A percentile compares a stretch with the other conserved stretches of the same genome.
These are phyloP conservation scores for Boletus subluridellus DNA, from an alignment of 1,284 basidiomycete genomes.

Conservation along the genomic window DNA sequence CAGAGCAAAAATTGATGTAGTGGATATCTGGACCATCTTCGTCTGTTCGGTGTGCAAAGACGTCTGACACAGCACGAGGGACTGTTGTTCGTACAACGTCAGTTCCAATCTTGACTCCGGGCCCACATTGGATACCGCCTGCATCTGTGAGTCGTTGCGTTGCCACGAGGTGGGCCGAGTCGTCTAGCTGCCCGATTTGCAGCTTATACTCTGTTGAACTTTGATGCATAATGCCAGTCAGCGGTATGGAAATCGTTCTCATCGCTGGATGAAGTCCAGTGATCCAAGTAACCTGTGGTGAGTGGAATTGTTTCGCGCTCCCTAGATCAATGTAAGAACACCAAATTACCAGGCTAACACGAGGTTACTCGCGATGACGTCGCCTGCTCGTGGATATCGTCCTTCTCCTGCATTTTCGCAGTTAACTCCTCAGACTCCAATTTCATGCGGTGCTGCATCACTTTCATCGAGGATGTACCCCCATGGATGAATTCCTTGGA, in stretches of 20 bases:
- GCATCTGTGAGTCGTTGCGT: not conserved
- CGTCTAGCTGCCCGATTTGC: not conserved
- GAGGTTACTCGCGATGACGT: constrained; percentile 5
- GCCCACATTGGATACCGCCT: not conserved
- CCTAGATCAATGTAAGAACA: constrained; percentile 4
- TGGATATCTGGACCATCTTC: not conserved
- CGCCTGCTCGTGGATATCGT: not conserved
- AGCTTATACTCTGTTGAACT: not conserved
- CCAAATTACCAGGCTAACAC: accelerated
- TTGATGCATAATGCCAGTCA: not conserved
- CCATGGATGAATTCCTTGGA: not conserved
- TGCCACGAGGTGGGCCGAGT: not conserved
- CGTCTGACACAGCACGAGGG: not conserved
- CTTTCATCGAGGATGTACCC: not conserved
- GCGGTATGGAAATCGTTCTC: not conserved
- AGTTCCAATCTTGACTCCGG: not conserved
- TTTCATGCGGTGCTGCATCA: not conserved
- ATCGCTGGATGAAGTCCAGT: not conserved
- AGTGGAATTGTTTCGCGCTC: not conserved
- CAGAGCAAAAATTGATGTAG: not conserved
- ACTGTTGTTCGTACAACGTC: not conserved
- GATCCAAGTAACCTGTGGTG: not conserved
- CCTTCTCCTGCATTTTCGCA: not conserved
- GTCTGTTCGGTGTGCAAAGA: not conserved
- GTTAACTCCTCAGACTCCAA: not conserved